Evolutionary conservation across 2,329 filamentous ascomycete genomes (phyloP).

Genomic region (Albifimbria verrucaria): DNA sequence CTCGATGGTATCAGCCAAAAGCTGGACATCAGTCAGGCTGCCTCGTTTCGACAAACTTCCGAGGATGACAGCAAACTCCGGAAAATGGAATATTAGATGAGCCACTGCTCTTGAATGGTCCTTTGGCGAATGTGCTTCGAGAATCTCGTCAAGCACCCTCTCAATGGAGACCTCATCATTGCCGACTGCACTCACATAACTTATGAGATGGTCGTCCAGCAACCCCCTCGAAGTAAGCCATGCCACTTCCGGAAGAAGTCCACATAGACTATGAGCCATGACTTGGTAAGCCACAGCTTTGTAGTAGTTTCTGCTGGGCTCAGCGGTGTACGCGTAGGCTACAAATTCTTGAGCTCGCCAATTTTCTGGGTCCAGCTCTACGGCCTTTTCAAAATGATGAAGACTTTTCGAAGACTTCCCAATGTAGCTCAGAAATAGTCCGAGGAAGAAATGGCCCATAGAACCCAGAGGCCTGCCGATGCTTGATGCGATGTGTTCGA

Average conservation of each 20-base stretch:
- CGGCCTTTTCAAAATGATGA: background rate
- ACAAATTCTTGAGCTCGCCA: background rate
- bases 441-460: background rate
- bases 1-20: background rate
- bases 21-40: background rate
- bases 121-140: background rate
- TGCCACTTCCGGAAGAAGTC: background rate
- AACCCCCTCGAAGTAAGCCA: background rate
- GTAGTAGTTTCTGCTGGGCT: background rate
- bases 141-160: background rate
- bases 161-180: background rate
- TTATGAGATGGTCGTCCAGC: background rate
- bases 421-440: background rate
- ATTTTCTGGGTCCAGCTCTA: background rate
- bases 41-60: background rate
- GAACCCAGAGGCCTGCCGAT: background rate
- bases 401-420: background rate
- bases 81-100: background rate
- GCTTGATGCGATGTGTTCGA: background rate
- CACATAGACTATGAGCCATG: background rate
- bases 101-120: background rate
- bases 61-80: background rate
- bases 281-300: background rate
- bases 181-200: background rate
- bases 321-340: background rate